Evolutionary conservation across 2,329 filamentous ascomycete species (phyloP).

Genomic region (Pseudogymnoascus sp.): DNA sequence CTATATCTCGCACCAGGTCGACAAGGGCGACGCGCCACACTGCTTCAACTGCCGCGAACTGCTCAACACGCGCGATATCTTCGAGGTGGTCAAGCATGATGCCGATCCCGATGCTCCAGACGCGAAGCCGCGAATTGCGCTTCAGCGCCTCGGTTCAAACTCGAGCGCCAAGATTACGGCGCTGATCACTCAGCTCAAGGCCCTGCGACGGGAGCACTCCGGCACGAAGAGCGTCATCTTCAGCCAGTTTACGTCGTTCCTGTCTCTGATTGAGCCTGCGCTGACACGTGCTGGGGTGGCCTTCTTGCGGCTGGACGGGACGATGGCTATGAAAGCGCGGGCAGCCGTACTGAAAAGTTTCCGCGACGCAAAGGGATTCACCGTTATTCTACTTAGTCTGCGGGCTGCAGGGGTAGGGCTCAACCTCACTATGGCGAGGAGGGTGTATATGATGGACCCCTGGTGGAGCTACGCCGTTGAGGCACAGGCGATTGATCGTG

Average conservation of each 20-base stretch:
- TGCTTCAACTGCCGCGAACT: constrained; percentile 88
- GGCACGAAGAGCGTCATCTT: constrained; percentile 85
- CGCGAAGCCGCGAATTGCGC: constrained; percentile 44
- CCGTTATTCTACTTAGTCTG: constrained; percentile 73
- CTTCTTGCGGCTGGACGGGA: constrained; percentile 83
- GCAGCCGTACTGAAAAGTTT: constrained; percentile 73
- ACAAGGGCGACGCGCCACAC: constrained; percentile 64
- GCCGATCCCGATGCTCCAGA: constrained; percentile 40
- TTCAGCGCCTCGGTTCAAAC: constrained; percentile 51
- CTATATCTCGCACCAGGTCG: constrained; percentile 79
- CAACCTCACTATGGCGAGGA: constrained; percentile 79
- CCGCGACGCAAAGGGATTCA: constrained; percentile 49
- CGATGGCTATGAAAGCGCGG: constrained; percentile 77
- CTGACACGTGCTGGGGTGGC: constrained; percentile 63
- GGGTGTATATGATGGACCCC: constrained; percentile 98
- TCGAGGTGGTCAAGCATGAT: constrained; percentile 81
- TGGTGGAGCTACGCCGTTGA: constrained; percentile 99
- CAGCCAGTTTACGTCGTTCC: constrained; percentile 94
- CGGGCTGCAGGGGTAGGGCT: constrained; percentile 88
- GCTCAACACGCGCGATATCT: constrained; percentile 76
- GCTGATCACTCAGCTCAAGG: constrained; percentile 66
- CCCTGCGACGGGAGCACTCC: constrained; percentile 55
- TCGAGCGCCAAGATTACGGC: constrained; percentile 86
- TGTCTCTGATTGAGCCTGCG: constrained; percentile 81
- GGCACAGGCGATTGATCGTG: constrained; percentile 92